A percentile compares a stretch with the other conserved stretches of the same genome.
phyloP scores from a whole-genome alignment of 176 grass and related monocot species.

The Carex cristatella region DNA sequence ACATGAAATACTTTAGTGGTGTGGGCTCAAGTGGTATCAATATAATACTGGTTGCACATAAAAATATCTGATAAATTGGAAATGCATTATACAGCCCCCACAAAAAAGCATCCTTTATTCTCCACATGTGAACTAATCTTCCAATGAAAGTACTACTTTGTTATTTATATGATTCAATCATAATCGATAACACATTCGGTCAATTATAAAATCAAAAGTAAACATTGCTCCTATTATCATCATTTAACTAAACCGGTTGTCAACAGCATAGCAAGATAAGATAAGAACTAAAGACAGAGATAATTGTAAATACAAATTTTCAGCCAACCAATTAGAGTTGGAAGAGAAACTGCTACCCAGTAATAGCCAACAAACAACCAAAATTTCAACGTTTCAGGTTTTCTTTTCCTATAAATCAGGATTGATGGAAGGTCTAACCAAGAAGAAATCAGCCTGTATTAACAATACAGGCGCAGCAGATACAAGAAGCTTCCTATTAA shows the following conservation, averaged over 20 bases:
- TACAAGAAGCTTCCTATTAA: not conserved
- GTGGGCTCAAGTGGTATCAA: constrained; percentile 1
- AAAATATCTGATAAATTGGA: not conserved
- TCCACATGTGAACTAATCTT: constrained; percentile 7
- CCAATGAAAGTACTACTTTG: not conserved
- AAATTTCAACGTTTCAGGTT: not conserved
- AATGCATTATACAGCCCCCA: not conserved
- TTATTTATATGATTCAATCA: not conserved
- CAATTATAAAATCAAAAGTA: not conserved
- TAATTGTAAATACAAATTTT: not conserved
- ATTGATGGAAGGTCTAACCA: not conserved
- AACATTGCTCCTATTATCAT: not conserved
- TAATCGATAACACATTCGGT: not conserved
- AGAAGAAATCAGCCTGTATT: not conserved
- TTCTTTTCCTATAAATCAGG: constrained; percentile 8
- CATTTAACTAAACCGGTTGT: not conserved
- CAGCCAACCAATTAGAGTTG: not conserved
- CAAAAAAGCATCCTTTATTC: constrained; percentile 13
- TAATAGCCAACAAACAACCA: not conserved
- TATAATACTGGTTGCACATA: not conserved
- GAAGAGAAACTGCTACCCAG: not conserved
- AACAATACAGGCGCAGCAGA: not conserved
- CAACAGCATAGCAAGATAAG: not conserved
- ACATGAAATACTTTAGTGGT: not conserved
- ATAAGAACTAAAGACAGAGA: not conserved